phyloP scores from a whole-genome alignment of 108 stramenopile species.

The Poteriospumella lacustris region DNA sequence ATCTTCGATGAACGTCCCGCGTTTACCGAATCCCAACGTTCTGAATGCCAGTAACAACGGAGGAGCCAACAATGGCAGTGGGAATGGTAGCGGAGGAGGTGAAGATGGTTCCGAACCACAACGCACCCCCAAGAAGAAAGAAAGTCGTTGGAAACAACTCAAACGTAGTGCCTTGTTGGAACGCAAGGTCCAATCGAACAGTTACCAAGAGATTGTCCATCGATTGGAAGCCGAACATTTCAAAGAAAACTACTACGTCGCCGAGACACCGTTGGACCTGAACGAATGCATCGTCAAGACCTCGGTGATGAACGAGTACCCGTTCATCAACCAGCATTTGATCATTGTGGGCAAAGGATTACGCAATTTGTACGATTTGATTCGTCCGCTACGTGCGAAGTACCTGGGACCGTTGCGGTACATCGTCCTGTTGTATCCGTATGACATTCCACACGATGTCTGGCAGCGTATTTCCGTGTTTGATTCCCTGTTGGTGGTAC shows the following conservation, averaged over 20 bases:
- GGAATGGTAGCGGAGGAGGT: not conserved
- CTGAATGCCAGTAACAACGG: no score
- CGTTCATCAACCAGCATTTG: not conserved
- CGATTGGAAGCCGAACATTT: not conserved
- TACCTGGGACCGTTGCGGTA: not conserved
- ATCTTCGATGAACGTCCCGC: no score
- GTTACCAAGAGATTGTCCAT: not conserved
- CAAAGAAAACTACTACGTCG: not conserved
- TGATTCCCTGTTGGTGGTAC: not conserved
- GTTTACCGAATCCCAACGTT: no score
- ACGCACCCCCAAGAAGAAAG: not conserved
- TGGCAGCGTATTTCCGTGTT: constrained; percentile 4
- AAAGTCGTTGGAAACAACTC: no score
- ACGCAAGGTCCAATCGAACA: no score
- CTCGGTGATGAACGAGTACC: not conserved
- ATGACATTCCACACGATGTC: not conserved
- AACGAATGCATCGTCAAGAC: not conserved
- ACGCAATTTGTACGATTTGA: not conserved
- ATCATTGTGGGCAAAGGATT: not conserved
- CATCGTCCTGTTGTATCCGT: constrained; percentile 6
- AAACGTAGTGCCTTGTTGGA: no score
- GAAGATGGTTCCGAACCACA: not conserved
- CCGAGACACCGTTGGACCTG: not conserved
- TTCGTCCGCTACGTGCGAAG: not conserved
- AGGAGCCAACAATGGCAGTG: not conserved